phyloP scores from a whole-genome alignment of 1,284 basidiomycete genomes.

The Cryptococcus sp. region DNA sequence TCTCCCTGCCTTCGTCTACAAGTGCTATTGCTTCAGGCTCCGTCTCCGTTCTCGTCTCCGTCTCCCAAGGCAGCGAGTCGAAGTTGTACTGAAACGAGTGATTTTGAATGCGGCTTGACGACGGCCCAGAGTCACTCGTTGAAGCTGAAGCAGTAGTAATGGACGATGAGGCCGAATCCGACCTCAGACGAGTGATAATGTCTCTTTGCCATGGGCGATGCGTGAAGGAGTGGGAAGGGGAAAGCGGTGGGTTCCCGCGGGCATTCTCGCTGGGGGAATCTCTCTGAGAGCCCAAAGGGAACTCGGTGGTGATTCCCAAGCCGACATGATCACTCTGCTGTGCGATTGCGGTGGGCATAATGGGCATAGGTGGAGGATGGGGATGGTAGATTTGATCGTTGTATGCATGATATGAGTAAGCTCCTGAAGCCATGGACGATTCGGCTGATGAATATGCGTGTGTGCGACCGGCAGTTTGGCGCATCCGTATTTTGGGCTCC shows the following conservation, averaged over 20 bases:
- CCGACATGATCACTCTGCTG: conserved; percentile 27
- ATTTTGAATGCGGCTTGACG: conserved; percentile 21
- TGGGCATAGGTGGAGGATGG: conserved; percentile 42
- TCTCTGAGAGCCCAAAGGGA: conserved; percentile 10
- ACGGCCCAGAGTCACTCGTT: conserved; percentile 20
- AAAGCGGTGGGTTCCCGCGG: conserved; percentile 14
- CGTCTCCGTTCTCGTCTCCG: conserved; percentile 6
- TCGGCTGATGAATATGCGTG: conserved; percentile 49
- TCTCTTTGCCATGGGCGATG: conserved; percentile 39
- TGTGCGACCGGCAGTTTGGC: conserved; percentile 37
- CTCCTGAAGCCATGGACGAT: conserved; percentile 45
- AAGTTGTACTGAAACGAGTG: conserved; percentile 22
- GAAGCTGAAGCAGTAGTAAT: conserved; percentile 31
- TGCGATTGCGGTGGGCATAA: conserved; percentile 20
- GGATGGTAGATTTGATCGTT: conserved; percentile 30
- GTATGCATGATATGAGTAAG: conserved; percentile 44
- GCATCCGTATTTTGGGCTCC: conserved; percentile 38
- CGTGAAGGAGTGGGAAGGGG: conserved; percentile 24
- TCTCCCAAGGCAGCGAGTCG: conserved; percentile 30
- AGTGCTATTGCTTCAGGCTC: conserved; percentile 44
- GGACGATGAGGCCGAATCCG: conserved; percentile 41
- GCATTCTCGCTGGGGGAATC: conserved; percentile 19
- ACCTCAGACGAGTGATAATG: conserved; percentile 35
- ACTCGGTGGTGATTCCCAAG: conserved; percentile 30
- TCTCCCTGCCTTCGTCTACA: conserved; percentile 47